These are phyloP conservation scores for Aspergillus awamori DNA, from an alignment of 2,329 filamentous ascomycete genomes.

Conservation along the genomic window DNA sequence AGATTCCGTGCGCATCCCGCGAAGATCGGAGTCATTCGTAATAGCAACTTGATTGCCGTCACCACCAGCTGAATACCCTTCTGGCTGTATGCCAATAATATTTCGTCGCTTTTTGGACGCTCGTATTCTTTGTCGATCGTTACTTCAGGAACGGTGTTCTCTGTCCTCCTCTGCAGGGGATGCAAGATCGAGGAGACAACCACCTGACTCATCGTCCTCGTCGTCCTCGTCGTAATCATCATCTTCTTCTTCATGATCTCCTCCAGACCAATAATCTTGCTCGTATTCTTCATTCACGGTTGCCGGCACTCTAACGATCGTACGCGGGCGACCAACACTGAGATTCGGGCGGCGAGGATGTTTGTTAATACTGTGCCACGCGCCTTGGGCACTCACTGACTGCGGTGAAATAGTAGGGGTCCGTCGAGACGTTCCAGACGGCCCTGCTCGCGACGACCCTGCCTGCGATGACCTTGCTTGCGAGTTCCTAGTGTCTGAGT, in stretches of 20 bases:
- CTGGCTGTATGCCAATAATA: too few species aligned
- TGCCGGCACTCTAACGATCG: background rate
- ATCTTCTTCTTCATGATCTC: background rate
- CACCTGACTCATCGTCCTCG: background rate
- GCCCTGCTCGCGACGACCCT: too few species aligned
- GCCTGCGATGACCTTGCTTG: background rate
- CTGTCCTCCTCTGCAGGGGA: background rate
- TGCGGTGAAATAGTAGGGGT: background rate
- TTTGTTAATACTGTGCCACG: background rate
- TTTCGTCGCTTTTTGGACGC: too few species aligned
- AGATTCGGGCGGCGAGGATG: background rate
- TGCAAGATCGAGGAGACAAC: background rate
- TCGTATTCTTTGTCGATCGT: background rate
- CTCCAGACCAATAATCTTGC: background rate
- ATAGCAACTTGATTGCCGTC: too few species aligned
- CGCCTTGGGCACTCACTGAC: background rate
- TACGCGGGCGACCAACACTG: background rate
- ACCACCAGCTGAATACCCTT: too few species aligned
- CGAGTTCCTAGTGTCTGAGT: background rate
- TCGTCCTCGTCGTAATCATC: background rate
- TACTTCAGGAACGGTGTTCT: background rate
- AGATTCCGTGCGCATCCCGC: too few species aligned
- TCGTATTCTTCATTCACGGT: background rate
- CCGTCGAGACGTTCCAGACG: background rate
- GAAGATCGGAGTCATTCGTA: too few species aligned